A percentile compares a stretch with the other conserved stretches of the same genome.
phyloP scores from a whole-genome alignment of 148 eudicot species.

The Oxyria digyna region DNA sequence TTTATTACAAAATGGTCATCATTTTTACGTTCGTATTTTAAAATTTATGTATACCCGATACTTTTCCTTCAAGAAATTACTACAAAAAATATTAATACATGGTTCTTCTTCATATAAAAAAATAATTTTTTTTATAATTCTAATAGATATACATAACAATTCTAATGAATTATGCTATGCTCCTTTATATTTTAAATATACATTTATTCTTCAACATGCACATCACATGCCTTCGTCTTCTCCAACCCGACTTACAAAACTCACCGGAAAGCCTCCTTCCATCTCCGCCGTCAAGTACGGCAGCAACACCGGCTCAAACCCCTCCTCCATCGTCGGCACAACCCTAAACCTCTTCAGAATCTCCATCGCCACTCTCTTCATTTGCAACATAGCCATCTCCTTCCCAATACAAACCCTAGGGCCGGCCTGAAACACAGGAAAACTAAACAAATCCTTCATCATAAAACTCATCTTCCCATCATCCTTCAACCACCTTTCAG shows the following conservation, averaged over 20 bases:
- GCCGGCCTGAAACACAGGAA: constrained; percentile 21
- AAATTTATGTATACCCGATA: too few species aligned
- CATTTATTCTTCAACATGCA: neutral
- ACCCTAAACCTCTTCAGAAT: constrained; percentile 15
- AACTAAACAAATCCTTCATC: constrained; percentile 10
- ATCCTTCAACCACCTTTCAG: constrained; percentile 14
- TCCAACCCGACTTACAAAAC: constrained; percentile 2
- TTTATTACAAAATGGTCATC: too few species aligned
- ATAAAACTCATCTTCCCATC: neutral
- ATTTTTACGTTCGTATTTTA: too few species aligned
- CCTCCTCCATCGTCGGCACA: constrained; percentile 12
- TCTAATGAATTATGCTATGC: too few species aligned
- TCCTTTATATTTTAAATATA: too few species aligned
- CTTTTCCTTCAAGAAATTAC: too few species aligned
- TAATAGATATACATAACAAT: too few species aligned
- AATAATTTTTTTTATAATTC: too few species aligned
- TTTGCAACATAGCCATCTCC: constrained; percentile 23
- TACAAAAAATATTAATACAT: too few species aligned
- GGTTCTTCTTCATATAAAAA: too few species aligned
- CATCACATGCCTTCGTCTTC: neutral
- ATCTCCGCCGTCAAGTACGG: constrained; percentile 14
- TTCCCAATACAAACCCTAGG: constrained; percentile 20
- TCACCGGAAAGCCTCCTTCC: constrained; percentile 20
- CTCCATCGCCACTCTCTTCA: constrained; percentile 19
- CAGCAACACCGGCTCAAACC: constrained; percentile 15